phyloP scores from a whole-genome alignment of 23 red algal species.

The Porphyridium purpureum region DNA sequence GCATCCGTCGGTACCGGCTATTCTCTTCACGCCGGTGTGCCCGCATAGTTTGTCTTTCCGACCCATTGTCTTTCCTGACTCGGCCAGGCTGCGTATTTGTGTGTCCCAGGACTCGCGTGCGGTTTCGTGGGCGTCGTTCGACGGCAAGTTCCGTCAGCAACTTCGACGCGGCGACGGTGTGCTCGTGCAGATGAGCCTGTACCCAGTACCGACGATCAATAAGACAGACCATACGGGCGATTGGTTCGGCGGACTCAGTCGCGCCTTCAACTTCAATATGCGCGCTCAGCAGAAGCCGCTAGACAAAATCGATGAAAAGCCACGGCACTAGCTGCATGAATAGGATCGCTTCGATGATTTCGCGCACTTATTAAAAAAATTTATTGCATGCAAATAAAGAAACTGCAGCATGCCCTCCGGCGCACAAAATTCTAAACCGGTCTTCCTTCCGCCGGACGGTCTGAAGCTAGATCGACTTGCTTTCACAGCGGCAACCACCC shows the following conservation, averaged over 20 bases:
- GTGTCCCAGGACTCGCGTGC: constrained; percentile 59
- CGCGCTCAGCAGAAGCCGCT: constrained; percentile 63
- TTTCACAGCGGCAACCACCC: too few relatives aligned
- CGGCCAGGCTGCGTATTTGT: constrained; percentile 62
- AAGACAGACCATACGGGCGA: constrained; percentile 90
- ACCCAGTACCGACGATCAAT: constrained; percentile 82
- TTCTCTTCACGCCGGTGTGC: constrained; percentile 78
- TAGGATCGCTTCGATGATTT: too few relatives aligned
- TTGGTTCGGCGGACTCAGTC: constrained; percentile 82
- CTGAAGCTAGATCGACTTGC: too few relatives aligned
- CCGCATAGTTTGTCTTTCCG: constrained; percentile 72
- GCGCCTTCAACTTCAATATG: constrained; percentile 88
- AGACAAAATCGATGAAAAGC: too few relatives aligned
- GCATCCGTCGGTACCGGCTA: constrained; percentile 98
- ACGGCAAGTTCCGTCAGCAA: constrained; percentile 81
- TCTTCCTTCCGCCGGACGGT: too few relatives aligned
- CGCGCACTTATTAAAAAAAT: too few relatives aligned
- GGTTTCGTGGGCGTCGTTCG: constrained; percentile 91
- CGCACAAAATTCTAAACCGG: too few relatives aligned
- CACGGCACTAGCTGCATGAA: too few relatives aligned
- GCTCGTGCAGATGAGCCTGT: constrained; percentile 70
- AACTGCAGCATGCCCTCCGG: too few relatives aligned
- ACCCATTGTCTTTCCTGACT: constrained; percentile 94
- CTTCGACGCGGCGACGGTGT: constrained; percentile 74
- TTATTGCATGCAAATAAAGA: too few relatives aligned